Evolutionary conservation across 177 flowering plant genomes (phyloP), one percentile per base, ranked within the genome.

Genomic region (Tripterygium wilfordii): DNA sequence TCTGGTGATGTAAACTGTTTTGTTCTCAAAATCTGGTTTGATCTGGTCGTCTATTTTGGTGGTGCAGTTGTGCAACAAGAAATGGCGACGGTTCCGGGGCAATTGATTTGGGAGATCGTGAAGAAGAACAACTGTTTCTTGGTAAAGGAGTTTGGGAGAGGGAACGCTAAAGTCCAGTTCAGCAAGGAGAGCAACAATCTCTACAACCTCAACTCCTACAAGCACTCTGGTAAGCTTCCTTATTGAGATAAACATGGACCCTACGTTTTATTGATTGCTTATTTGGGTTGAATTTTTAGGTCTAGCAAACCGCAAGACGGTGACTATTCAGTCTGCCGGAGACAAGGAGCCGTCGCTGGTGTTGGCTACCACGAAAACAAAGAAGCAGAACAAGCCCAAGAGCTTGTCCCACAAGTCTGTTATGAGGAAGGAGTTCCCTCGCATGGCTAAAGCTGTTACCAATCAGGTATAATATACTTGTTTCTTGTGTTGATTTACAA

Each of bases 391-490:
- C 75, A 76, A 83, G 31, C 94, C 96, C 8, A 64, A 76, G 0
- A 49, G 49, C 26, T 40, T 66, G 56, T 65, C 71, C 22, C 80
- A 92, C 71, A 80, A 79, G 54, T 77, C 94, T 12, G 78, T 79
- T 33, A 58, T 92, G 94, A 87, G 76, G 68, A 83, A 88, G 65
- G 96, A 88, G 25, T 84, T 86, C 63, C 56, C 51, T 28, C 55
- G 83, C 8, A 92, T 88, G 91, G 85, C 90, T 0, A 85, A 82
- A 75, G 87, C 91, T 30, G 89, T 88, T 12, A 28, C 30, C 0
- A 85, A 79, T 52, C 96, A 85, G 95, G 98, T 88, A 69, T 24
- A n/a, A n/a, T n/a, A n/a, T n/a, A n/a, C n/a, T n/a, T n/a, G n/a
- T n/a, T n/a, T n/a, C n/a, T n/a, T n/a, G n/a, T n/a, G n/a, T n/a